These are phyloP conservation scores for Calendula officinalis DNA, from an alignment of 129 eudicot genomes.

Conservation along the genomic window DNA sequence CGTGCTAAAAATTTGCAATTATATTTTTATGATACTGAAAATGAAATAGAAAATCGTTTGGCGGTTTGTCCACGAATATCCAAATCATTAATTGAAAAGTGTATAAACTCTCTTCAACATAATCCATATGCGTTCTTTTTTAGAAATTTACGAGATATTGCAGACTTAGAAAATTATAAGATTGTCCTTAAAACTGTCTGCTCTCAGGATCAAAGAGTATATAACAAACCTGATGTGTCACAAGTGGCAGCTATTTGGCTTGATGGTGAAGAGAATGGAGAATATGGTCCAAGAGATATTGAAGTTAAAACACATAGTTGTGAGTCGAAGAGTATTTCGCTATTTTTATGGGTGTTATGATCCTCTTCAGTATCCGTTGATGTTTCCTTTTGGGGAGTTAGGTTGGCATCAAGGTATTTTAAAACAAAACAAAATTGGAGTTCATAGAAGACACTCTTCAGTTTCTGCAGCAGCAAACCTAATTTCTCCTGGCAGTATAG, in stretches of 20 bases:
- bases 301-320: not conserved
- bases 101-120: not conserved
- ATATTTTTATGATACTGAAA: not conserved
- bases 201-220: not conserved
- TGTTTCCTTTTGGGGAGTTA: too few species aligned
- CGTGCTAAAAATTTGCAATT: not conserved
- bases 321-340: not conserved
- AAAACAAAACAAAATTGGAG: too few species aligned
- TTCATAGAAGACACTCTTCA: too few species aligned
- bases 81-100: not conserved
- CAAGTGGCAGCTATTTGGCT: not conserved
- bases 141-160: not conserved
- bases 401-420: too few species aligned
- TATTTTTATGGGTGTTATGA: not conserved
- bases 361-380: not conserved
- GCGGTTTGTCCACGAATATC: not conserved
- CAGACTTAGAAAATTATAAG: not conserved
- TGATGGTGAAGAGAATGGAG: not conserved
- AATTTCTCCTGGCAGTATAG: not conserved
- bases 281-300: not conserved
- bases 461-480: too few species aligned
- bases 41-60: conserved; percentile 1
- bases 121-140: conserved; percentile 2
- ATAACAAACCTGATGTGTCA: not conserved
- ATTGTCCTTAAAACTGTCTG: not conserved